These are phyloP conservation scores for Trichosporon coremiiforme DNA, from an alignment of 1,284 basidiomycete species.

Conservation along the genomic window DNA sequence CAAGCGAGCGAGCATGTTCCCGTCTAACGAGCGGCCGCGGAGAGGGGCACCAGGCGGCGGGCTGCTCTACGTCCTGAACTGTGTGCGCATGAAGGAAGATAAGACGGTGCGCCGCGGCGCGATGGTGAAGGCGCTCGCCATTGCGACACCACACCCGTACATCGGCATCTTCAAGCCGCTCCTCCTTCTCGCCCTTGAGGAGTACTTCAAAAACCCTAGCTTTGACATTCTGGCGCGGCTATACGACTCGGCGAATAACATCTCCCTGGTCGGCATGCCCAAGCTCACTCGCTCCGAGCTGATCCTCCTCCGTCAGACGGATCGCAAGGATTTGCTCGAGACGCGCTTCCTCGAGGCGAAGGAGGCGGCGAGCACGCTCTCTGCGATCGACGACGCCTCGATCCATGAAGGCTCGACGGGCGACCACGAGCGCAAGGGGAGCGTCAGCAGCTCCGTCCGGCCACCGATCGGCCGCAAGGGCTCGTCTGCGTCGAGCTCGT, in stretches of 20 bases:
- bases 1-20: constrained; percentile 34
- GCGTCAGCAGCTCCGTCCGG: constrained; percentile 22
- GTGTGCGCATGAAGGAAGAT: constrained; percentile 95
- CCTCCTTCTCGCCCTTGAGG: constrained; percentile 88
- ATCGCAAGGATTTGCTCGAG: constrained; percentile 86
- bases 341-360: constrained; percentile 64
- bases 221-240: constrained; percentile 83
- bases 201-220: constrained; percentile 86
- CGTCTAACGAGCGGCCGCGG: constrained; percentile 37
- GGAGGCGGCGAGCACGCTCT: constrained; percentile 9
- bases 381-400: constrained; percentile 17
- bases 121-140: constrained; percentile 91
- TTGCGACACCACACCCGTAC: constrained; percentile 92
- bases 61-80: constrained; percentile 85
- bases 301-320: constrained; percentile 82
- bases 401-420: background rate
- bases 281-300: constrained; percentile 77
- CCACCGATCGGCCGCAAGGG: constrained; percentile 27
- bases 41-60: constrained; percentile 58
- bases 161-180: constrained; percentile 99
- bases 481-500: constrained; percentile 23
- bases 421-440: constrained; percentile 19
- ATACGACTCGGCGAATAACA: constrained; percentile 89
- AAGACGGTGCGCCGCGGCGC: constrained; percentile 87
- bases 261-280: constrained; percentile 82